phyloP scores from a whole-genome alignment of 2,329 filamentous ascomycete genomes.

The Fusarium xylarioides region DNA sequence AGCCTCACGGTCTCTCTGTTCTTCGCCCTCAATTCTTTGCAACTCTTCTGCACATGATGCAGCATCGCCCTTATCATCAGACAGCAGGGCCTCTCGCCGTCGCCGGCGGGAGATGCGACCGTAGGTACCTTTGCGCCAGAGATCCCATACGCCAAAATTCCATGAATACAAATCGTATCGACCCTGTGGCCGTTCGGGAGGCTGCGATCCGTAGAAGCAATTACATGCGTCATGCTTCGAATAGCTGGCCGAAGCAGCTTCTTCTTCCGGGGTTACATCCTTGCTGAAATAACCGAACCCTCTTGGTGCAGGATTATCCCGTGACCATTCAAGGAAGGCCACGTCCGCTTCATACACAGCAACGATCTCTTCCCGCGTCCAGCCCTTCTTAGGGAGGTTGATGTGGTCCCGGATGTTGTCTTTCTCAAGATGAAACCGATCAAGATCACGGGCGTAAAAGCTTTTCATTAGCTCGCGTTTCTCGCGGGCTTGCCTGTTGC shows the following conservation, averaged over 20 bases:
- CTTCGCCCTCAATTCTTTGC: background rate
- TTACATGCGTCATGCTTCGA: background rate
- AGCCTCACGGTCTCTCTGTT: background rate
- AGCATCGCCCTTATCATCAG: background rate
- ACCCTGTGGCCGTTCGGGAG: no score
- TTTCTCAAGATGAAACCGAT: fast-evolving
- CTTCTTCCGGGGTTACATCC: background rate
- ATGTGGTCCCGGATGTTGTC: background rate
- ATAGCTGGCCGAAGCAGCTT: background rate
- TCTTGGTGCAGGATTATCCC: background rate
- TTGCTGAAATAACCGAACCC: background rate
- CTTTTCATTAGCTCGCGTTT: background rate
- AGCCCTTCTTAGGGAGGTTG: background rate
- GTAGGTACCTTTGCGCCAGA: background rate
- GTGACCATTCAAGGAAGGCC: background rate
- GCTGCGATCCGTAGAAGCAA: background rate
- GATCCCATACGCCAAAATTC: background rate
- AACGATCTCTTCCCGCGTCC: background rate
- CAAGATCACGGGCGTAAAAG: fast-evolving
- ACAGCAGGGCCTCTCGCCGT: background rate
- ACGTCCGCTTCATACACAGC: background rate
- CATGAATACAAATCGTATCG: no score
- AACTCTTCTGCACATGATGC: background rate
- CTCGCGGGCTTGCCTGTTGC: background rate
- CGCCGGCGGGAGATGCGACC: background rate